Evolutionary conservation across 1,284 basidiomycete species (phyloP).

Genomic region (Acaromyces ingoldii): DNA sequence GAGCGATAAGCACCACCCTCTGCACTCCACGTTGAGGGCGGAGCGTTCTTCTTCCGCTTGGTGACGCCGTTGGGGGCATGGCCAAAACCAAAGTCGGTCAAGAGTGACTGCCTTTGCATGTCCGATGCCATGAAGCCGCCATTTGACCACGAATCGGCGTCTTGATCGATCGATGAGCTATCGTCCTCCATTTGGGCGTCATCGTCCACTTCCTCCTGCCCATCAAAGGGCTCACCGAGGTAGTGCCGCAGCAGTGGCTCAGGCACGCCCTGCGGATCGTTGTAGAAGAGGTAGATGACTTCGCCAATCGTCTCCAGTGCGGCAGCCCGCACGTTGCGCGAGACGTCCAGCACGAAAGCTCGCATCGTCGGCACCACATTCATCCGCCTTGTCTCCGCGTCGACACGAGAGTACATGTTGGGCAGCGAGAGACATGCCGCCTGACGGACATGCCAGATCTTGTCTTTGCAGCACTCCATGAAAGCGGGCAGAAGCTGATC

Average conservation of each 20-base stretch:
- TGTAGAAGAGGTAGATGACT: slow-evolving; percentile 76
- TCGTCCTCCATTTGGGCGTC: slow-evolving; percentile 4
- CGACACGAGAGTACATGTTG: slow-evolving; percentile 58
- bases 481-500: slow-evolving; percentile 65
- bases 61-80: no score
- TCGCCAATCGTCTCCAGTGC: slow-evolving; percentile 87
- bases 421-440: slow-evolving; percentile 83
- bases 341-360: slow-evolving; percentile 64
- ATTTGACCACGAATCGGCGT: neutral
- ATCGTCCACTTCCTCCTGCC: slow-evolving; percentile 17
- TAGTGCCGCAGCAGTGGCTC: slow-evolving; percentile 74
- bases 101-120: no score
- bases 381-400: slow-evolving; percentile 29
- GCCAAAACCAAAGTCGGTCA: slow-evolving; percentile 10
- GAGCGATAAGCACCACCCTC: slow-evolving; percentile 12
- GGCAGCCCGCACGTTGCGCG: slow-evolving; percentile 69
- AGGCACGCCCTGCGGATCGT: slow-evolving; percentile 60
- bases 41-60: no score
- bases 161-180: neutral
- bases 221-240: slow-evolving; percentile 57
- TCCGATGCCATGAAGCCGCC: no score
- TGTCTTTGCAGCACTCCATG: slow-evolving; percentile 65
- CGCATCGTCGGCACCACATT: slow-evolving; percentile 37
- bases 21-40: neutral
- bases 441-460: slow-evolving; percentile 78